Evolutionary conservation across 768 basidiomycete genomes (phyloP), one percentile per base, ranked within the genome.

Genomic region (Tulasnella sp.): DNA sequence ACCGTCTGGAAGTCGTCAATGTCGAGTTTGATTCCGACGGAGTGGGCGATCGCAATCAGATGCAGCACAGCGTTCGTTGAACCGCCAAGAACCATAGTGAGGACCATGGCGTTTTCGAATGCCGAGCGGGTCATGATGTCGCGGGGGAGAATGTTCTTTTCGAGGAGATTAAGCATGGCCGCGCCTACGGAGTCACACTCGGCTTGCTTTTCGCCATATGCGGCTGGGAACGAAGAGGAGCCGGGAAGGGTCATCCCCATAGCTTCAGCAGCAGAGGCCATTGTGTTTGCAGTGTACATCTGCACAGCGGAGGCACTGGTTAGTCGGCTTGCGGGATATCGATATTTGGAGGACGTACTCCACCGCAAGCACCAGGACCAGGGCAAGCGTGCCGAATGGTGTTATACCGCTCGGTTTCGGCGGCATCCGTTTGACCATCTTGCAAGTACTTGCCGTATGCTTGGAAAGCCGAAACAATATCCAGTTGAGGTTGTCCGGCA

Each of bases 211-310:
- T 98, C 97, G 72, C 87, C 84, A 79, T 93, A 96, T 82, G 95
- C 91, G 42, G 97, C 97, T 7, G 96, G 96, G 87, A 91, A 98
- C 9, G 95, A 96, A 0, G 96, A 96, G n/a, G 96, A 97, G 37
- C 97, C 97, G 9, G 97, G 93, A 11, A 99, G 84, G 19, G 94
- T 89, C 97, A 99, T 99, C 67, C 97, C 97, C 79, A 99, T 83
- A 0, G 92, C 96, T 84, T 99, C 97, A 58, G 93, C 88, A 17
- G 96, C 94, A 79, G 93, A 95, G 5, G 97, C 94, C 94, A 99
- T 98, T 2, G 97, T 99, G 83, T 99, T 99, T 40, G 94, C 94
- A 6, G 96, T 97, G 83, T 97, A 97, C 95, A 97, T 96, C 94
- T 96, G 82, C 73, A 39, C 31, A 77, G 9, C 71, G 39, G 38